Evolutionary conservation across 1,139 yeast species (phyloP), one percentile per base, ranked within the genome.

Genomic region (Geotrichum australiense): DNA sequence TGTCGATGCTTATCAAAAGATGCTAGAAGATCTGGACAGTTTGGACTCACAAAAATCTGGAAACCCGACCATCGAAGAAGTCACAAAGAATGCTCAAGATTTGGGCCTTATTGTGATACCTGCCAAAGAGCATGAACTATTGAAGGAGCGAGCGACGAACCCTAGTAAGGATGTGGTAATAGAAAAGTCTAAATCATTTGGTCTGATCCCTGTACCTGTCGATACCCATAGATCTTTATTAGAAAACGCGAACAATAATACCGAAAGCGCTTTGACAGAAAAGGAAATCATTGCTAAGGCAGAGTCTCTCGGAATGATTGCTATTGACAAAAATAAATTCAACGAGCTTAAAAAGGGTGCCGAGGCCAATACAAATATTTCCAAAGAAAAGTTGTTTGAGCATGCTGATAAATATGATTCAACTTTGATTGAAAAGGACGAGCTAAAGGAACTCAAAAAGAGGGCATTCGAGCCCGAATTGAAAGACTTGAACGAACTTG

Each of bases 71-170:
- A 57, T 54, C 65, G 12, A 43, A 62, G 65, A 65, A 37, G 44
- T 74, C 11, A 42, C 49, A 10, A 52, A 53, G 5, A 58, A 58
- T 28, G 73, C 74, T 5, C 37, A 47, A 16, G 21, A 51, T 1
- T 43, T 54, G 5, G 65, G 63, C 12, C 42, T 53, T 44, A 31
- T 41, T 14, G 37, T 41, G n/a, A 8, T 58, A 18, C 20, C 58
- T 50, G 24, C n/a, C 16, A 16, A 14, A 8, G 48, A 46, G 31
- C 37, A 38, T 22, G 24, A 31, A 12, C 31, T 26, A 3, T 41
- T 43, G 12, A 12, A 35, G n/a, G 36, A 41, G 16, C 12, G 26
- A 8, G 40, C 40, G 6, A 34, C 33, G 3, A 36, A 43, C 4
- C 49, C 49, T 7, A 37, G 41, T 12, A 33, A 29, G 20, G 45